These are phyloP conservation scores for Hymenoscyphus albidus DNA, from an alignment of 2,329 filamentous ascomycete species.

Conservation along the genomic window DNA sequence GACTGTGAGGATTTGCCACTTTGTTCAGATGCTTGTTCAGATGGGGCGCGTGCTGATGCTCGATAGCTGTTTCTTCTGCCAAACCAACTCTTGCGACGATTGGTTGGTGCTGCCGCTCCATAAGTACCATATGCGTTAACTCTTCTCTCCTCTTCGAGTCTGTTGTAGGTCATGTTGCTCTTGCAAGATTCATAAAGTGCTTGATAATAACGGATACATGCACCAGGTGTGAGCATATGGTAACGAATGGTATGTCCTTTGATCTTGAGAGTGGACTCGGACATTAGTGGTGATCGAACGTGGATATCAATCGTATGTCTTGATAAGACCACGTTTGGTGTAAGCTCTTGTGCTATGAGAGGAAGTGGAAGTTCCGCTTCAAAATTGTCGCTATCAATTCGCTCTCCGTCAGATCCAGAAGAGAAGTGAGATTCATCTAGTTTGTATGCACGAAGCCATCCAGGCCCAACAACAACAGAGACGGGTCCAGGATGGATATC, in stretches of 20 bases:
- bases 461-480: constrained; percentile 54
- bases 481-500: constrained; percentile 51
- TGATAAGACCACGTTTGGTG: constrained; percentile 84
- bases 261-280: constrained; percentile 64
- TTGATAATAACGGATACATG: constrained; percentile 78
- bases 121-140: constrained; percentile 66
- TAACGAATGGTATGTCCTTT: constrained; percentile 72
- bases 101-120: constrained; percentile 41
- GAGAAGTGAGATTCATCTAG: constrained; percentile 37
- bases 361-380: constrained; percentile 40
- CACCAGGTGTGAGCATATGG: constrained; percentile 69
- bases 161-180: constrained; percentile 85
- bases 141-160: constrained; percentile 61
- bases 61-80: constrained; percentile 63
- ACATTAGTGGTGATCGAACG: constrained; percentile 79
- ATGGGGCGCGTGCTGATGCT: constrained; percentile 57
- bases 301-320: constrained; percentile 93
- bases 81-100: constrained; percentile 52
- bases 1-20: constrained; percentile 68
- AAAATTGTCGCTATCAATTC: constrained; percentile 19
- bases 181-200: constrained; percentile 86
- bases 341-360: constrained; percentile 74
- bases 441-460: constrained; percentile 55
- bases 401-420: constrained; percentile 37
- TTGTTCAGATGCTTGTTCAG: constrained; percentile 58